Percentiles rank a stretch among this genome's conserved stretches.
These are phyloP conservation scores for Chlamydomonas incerta DNA, from an alignment of 139 green algal species.

Conservation along the genomic window DNA sequence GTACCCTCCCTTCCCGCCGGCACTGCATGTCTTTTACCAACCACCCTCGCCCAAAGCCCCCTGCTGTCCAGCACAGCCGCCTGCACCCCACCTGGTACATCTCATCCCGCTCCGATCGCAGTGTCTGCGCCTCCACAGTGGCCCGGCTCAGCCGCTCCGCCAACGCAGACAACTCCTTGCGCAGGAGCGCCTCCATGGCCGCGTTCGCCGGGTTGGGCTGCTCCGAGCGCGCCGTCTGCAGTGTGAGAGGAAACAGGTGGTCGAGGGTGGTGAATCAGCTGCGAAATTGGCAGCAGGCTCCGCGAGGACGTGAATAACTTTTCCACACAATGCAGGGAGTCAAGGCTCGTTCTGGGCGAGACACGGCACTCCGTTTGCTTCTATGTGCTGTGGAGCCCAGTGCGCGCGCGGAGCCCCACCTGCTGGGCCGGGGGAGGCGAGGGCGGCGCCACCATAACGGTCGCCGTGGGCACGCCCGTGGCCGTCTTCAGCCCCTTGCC, in stretches of 20 bases:
- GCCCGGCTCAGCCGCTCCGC: conserved; percentile 42
- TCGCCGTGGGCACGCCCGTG: background rate
- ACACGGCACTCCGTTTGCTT: too few relatives aligned
- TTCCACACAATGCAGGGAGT: too few relatives aligned
- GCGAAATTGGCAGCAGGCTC: too few relatives aligned
- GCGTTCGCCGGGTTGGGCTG: conserved; percentile 12
- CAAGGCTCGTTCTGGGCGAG: too few relatives aligned
- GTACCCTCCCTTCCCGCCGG: background rate
- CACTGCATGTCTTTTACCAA: background rate
- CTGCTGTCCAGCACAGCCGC: background rate
- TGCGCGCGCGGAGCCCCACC: too few relatives aligned
- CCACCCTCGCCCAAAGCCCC: background rate
- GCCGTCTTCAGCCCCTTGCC: background rate
- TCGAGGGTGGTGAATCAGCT: too few relatives aligned
- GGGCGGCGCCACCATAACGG: background rate
- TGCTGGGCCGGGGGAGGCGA: too few relatives aligned
- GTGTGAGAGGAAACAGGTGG: too few relatives aligned
- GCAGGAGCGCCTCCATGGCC: conserved; percentile 47
- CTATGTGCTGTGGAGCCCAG: too few relatives aligned
- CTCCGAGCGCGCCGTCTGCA: too few relatives aligned
- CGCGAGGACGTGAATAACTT: too few relatives aligned
- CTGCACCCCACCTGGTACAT: conserved; percentile 22
- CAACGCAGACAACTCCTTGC: conserved; percentile 43
- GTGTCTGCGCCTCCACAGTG: conserved; percentile 30
- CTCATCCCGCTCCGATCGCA: conserved; percentile 50